Evolutionary conservation across 2,329 filamentous ascomycete genomes (phyloP).

Genomic region (Scleromitrula shiraiana): DNA sequence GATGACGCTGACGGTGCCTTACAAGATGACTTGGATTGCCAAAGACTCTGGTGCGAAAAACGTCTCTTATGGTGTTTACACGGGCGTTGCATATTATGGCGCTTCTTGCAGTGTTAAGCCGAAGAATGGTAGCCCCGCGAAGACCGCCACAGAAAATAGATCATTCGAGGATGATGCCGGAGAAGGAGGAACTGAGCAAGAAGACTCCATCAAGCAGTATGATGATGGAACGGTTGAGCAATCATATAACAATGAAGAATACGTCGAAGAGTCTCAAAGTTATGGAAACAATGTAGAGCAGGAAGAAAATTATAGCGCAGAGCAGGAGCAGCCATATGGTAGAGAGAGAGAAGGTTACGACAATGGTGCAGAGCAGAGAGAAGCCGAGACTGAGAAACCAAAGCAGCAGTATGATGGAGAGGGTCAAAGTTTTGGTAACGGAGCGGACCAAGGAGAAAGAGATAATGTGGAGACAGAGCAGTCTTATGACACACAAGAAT

Average conservation of each 20-base stretch:
- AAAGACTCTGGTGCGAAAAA: not conserved
- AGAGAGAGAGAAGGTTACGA: too few species aligned
- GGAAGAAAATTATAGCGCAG: too few species aligned
- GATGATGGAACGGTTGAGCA: not conserved
- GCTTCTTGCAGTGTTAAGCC: not conserved
- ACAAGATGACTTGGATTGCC: not conserved
- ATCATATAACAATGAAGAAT: too few species aligned
- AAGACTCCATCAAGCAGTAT: not conserved
- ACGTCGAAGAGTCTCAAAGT: too few species aligned
- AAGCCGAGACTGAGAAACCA: too few species aligned
- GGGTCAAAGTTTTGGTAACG: too few species aligned
- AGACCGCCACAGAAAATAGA: not conserved
- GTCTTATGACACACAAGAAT: not conserved
- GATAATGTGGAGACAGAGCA: too few species aligned
- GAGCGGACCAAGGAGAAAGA: too few species aligned
- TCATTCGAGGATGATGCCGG: not conserved
- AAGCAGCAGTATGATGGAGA: too few species aligned
- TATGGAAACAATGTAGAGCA: too few species aligned
- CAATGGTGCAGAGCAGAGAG: too few species aligned
- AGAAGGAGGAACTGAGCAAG: not conserved
- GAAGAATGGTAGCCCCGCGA: not conserved
- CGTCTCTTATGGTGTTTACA: not conserved
- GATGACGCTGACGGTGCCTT: not conserved
- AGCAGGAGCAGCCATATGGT: too few species aligned
- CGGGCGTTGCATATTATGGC: not conserved